Percentiles rank a stretch among this genome's conserved stretches.
phyloP scores from a whole-genome alignment of 1,284 basidiomycete species.

The Paramarasmius palmivorus region DNA sequence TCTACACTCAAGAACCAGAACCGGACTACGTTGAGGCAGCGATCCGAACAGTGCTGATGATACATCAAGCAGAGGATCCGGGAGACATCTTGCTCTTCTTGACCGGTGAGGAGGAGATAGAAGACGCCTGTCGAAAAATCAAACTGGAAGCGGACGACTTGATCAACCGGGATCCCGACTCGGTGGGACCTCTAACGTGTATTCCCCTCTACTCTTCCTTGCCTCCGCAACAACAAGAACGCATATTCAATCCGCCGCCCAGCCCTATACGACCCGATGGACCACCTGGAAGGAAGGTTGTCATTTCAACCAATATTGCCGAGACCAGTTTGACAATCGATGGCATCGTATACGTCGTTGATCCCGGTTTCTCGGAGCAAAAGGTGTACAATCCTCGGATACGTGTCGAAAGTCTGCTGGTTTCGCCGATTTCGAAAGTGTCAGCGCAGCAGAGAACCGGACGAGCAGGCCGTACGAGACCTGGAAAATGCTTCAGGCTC shows the following conservation, averaged over 20 bases:
- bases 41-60: slow-evolving; percentile 95
- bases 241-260: slow-evolving; percentile 92
- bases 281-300: slow-evolving; percentile 90
- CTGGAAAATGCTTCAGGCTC: slow-evolving; percentile 96
- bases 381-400: slow-evolving; percentile 98
- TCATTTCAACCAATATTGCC: slow-evolving; percentile 96
- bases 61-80: slow-evolving; percentile 93
- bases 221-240: slow-evolving; percentile 91
- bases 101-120: slow-evolving; percentile 98
- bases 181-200: slow-evolving; percentile 85
- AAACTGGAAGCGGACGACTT: slow-evolving; percentile 87
- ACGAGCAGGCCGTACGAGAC: slow-evolving; percentile 92
- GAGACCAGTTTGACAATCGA: slow-evolving; percentile 98
- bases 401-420: slow-evolving; percentile 91
- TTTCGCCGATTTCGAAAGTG: slow-evolving; percentile 95
- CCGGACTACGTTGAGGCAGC: slow-evolving; percentile 98
- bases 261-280: slow-evolving; percentile 60
- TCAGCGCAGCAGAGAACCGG: slow-evolving; percentile 96
- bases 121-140: slow-evolving; percentile 95
- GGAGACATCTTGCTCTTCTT: slow-evolving; percentile 95
- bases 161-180: slow-evolving; percentile 64
- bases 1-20: slow-evolving; percentile 96
- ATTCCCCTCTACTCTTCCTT: slow-evolving; percentile 94
- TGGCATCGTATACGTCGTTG: slow-evolving; percentile 98
- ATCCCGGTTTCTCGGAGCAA: slow-evolving; percentile 97